Evolutionary conservation across 176 grass and related monocot species (phyloP), one percentile per base, ranked within the genome.

Genomic region (Themeda triandra): DNA sequence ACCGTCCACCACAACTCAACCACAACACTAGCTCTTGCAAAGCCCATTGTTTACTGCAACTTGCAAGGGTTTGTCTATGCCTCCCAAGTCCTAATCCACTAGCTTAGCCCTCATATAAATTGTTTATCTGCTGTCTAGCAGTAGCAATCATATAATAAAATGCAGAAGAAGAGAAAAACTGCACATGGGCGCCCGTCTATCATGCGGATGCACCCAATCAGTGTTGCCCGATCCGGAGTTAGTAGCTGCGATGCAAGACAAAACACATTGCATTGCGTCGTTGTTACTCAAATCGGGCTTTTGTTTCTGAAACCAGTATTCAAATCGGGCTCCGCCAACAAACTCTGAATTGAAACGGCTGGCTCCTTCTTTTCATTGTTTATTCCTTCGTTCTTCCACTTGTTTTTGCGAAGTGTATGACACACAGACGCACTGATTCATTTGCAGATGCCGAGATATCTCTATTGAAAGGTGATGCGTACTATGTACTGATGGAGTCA

Each of bases 151-250:
- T 31, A 53, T 53, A 21, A 29, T 17, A 73, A 6, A 45, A 4
- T 13, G 9, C 58, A 63, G 25, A 28, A 58, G 7, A 75, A 66
- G 71, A 66, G 87, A 80, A 86, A 69, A 73, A 78, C 59, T 44
- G 79, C 92, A 94, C 92, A 94, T 94, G 92, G 82, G 58, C 81
- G 71, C 62, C 78, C 74, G 74, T 74, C 46, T 21, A 83, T 86
- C 84, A 86, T 74, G 83, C 69, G 24, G 10, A 4, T 27, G 25
- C 1, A 24, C 65, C 44, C 80, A 71, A 80, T 92, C 85, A 44
- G 49, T 21, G 49, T 53, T 71, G 36, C 66, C 58, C 82, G 31
- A 59, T 58, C 21, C 21, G 8, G 51, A 45, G 19, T 39, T 40
- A 23, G 65, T 65, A 73, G 9, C 30, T n/a, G 10, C 42, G 13